Conservation (phyloP, 176 grass and related monocot genomes). For the Pontederia crassipes region DNA sequence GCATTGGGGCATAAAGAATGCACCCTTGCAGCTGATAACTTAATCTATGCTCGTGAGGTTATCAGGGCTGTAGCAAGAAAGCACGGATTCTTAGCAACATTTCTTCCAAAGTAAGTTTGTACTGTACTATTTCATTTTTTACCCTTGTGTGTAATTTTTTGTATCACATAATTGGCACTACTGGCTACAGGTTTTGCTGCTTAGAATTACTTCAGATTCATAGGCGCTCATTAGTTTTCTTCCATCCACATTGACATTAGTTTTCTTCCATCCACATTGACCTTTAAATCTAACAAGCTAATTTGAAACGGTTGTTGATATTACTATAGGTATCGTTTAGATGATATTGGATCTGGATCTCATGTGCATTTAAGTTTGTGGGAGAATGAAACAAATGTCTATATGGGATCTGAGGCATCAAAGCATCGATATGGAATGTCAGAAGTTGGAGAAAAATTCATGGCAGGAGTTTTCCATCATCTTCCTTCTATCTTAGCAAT, state of each 20-base stretch:
- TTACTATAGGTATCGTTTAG: constrained; percentile 53
- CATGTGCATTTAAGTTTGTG: constrained; percentile 97
- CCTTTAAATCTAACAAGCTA: constrained; percentile 17
- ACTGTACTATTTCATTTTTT: background rate
- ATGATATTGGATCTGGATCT: constrained; percentile 86
- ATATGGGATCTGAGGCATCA: constrained; percentile 62
- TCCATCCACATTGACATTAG: no score
- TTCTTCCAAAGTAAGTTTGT: constrained; percentile 86
- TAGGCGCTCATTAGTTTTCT: no score
- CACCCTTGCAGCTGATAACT: constrained; percentile 83
- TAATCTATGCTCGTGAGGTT: constrained; percentile 84
- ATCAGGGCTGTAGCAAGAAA: constrained; percentile 83
- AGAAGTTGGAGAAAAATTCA: constrained; percentile 56
- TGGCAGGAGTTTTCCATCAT: constrained; percentile 88
- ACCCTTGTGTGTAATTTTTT: no score
- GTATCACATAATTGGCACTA: no score
- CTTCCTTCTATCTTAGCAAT: constrained; percentile 84
- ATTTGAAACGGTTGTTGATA: constrained; percentile 11
- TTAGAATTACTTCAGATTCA: no score
- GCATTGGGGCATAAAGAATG: constrained; percentile 67
- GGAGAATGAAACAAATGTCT: constrained; percentile 71
- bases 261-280: no score
- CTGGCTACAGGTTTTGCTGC: no score
- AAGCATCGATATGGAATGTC: constrained; percentile 68
- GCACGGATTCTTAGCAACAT: constrained; percentile 66